Base-by-base conservation (phyloP, 1,284 basidiomycete genomes). In the Butyriboletus appendiculatus region DNA sequence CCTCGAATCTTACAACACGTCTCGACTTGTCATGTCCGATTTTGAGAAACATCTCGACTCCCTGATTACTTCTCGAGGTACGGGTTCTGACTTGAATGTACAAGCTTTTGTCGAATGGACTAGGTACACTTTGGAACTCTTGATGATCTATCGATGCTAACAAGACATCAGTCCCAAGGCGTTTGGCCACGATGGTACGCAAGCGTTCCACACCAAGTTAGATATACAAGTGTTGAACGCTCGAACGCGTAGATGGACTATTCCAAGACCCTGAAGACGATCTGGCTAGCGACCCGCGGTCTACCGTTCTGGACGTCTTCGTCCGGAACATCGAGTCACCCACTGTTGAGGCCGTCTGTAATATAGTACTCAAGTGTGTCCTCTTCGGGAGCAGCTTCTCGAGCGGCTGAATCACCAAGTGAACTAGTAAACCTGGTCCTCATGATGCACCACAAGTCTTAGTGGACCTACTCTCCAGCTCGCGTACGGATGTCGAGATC, bases 401-500 rank as follows among this genome's bases (percentile, higher is more conserved):
- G 28, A 32, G 12, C 9, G 3, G 44, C 45, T 58, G 26, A 64
- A 39, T 55, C 39, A 45, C 40, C 8, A 34, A 22, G 32, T 44
- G 20, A 47, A 58, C n/a, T 38, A 68, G 68, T 18, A 57, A 58
- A 51, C 50, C 50, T 24, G 47, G 34, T 12, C 10, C 52, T 42
- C 48, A 42, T 22, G 53, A 49, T 44, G 20, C 35, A 33, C 26
- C 69, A 4, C 61, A 56, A 35, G 28, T 9, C n/a, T 48, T 73
- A 20, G 56, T 55, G 14, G 37, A 45, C 20, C 33, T 69, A 33
- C 63, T 69, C 18, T 65, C 58, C 10, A 58, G 66, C 28, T 37
- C 62, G 18, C 66, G 53, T 33, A 48, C 76, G 4, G 73, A 88
- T 59, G 90, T 94, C 43, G 82, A 82, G n/a, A 86, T 96, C 32